Conservation (phyloP, 179 eudicot genomes). For the Beta corolliflora region DNA sequence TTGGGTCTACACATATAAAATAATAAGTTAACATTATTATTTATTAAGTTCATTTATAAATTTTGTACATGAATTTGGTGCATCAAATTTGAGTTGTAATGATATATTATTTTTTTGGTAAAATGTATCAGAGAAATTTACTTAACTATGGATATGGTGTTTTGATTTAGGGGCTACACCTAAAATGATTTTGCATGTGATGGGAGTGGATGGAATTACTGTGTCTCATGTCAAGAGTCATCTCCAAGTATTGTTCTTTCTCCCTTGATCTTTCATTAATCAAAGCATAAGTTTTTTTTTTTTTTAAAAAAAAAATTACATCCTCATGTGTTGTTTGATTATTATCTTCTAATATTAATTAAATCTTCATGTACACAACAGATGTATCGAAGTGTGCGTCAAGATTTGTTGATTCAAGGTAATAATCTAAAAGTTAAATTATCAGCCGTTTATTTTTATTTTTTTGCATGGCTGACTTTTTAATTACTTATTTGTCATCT, state of each 20-base stretch:
- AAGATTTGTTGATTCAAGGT: conserved; percentile 17
- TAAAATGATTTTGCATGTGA: conserved; percentile 23
- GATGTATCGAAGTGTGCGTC: conserved; percentile 18
- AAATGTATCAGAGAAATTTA: too few relatives aligned
- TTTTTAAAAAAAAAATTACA: too few relatives aligned
- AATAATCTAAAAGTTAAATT: not conserved
- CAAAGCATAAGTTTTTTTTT: not conserved
- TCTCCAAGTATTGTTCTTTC: conserved; percentile 2
- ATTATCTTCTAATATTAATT: not conserved
- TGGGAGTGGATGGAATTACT: conserved; percentile 26
- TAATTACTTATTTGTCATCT: not conserved
- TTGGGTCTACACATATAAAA: too few relatives aligned
- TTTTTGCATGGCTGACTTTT: not conserved
- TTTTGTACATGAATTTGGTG: too few relatives aligned
- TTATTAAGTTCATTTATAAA: too few relatives aligned
- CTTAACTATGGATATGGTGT: not conserved
- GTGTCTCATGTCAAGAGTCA: conserved; percentile 28
- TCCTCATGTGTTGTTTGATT: not conserved
- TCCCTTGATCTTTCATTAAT: not conserved
- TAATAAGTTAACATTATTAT: too few relatives aligned
- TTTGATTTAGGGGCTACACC: conserved; percentile 21
- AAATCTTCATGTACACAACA: not conserved
- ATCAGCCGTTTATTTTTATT: not conserved
- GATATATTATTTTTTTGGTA: too few relatives aligned
- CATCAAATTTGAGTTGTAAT: too few relatives aligned